These are phyloP conservation scores for Termitomyces titanicus DNA, from an alignment of 768 basidiomycete species.

Conservation along the genomic window DNA sequence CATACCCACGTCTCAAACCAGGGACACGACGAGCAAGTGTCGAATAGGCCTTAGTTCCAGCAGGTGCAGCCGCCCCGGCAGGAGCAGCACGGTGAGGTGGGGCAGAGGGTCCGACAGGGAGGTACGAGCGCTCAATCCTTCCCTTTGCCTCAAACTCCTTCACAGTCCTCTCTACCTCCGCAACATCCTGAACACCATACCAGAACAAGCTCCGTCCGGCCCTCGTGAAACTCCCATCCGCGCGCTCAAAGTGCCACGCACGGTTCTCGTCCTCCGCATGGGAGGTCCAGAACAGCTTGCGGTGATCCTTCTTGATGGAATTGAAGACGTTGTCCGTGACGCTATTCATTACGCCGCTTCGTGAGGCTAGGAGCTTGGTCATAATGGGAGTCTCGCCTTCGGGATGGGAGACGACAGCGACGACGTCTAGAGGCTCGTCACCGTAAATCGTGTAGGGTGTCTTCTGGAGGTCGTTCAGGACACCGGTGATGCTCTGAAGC, in stretches of 20 bases:
- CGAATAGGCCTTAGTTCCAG: constrained; percentile 53
- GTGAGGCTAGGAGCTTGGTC: constrained; percentile 87
- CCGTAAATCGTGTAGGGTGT: constrained; percentile 93
- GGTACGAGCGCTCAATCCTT: constrained; percentile 83
- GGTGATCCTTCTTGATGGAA: constrained; percentile 93
- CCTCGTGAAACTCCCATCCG: constrained; percentile 95
- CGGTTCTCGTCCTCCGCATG: constrained; percentile 95
- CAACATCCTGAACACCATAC: constrained; percentile 92
- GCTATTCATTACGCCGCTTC: constrained; percentile 87
- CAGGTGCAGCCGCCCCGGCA: constrained; percentile 20
- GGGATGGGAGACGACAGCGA: constrained; percentile 93
- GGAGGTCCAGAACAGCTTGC: constrained; percentile 96
- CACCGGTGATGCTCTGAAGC: constrained; percentile 80
- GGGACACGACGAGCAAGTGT: constrained; percentile 51
- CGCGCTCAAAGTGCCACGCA: constrained; percentile 97
- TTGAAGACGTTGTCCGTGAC: constrained; percentile 97
- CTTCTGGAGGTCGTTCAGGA: constrained; percentile 76
- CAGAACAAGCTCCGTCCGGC: constrained; percentile 94
- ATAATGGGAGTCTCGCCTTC: constrained; percentile 85
- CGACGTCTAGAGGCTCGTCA: constrained; percentile 95
- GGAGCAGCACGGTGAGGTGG: constrained; percentile 45
- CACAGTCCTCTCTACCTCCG: constrained; percentile 87
- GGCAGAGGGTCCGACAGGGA: constrained; percentile 80
- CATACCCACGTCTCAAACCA: constrained; percentile 67
- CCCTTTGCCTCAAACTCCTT: constrained; percentile 71